Conservation (phyloP, 495 filamentous ascomycete species). For the Xeromyces bisporus region DNA sequence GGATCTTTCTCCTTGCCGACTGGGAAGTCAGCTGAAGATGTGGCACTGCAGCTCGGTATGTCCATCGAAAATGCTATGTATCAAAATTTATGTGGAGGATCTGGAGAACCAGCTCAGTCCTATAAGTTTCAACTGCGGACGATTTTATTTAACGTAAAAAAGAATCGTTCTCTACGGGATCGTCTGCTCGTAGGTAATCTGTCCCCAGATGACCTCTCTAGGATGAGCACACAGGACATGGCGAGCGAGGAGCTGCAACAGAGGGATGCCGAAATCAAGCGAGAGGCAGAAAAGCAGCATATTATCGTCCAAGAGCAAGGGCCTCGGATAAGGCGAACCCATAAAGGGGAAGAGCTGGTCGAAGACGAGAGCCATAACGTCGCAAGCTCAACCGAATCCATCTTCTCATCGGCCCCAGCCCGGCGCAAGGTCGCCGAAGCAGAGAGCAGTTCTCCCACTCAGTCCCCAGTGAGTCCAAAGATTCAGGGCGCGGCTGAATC, state of each 20-base stretch:
- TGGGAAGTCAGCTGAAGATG: constrained; percentile 32
- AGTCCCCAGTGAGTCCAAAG: constrained; percentile 19
- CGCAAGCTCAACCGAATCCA: constrained; percentile 30
- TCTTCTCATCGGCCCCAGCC: constrained; percentile 27
- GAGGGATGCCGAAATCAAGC: constrained; percentile 53
- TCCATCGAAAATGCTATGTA: constrained; percentile 61
- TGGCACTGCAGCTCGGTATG: constrained; percentile 41
- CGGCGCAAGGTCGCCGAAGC: constrained; percentile 22
- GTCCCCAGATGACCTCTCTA: constrained; percentile 52
- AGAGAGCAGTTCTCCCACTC: constrained; percentile 19
- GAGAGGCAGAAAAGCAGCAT: constrained; percentile 73
- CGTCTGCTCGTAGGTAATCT: constrained; percentile 55
- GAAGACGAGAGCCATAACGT: constrained; percentile 42
- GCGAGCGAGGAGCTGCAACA: constrained; percentile 77
- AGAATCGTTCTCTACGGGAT: constrained; percentile 60
- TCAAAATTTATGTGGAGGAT: constrained; percentile 33
- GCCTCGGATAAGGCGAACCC: constrained; percentile 73
- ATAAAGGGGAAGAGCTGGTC: constrained; percentile 88
- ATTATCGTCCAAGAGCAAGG: constrained; percentile 69
- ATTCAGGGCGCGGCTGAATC: constrained; percentile 10
- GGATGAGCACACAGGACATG: constrained; percentile 78
- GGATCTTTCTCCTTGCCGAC: constrained; percentile 34
- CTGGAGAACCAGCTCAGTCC: constrained; percentile 31
- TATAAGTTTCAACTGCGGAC: constrained; percentile 44
- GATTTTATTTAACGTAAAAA: constrained; percentile 68